Evolutionary conservation across 441 rosid species (phyloP), one percentile per base, ranked within the genome.

Genomic region (Pelargonium myrrhifolium): DNA sequence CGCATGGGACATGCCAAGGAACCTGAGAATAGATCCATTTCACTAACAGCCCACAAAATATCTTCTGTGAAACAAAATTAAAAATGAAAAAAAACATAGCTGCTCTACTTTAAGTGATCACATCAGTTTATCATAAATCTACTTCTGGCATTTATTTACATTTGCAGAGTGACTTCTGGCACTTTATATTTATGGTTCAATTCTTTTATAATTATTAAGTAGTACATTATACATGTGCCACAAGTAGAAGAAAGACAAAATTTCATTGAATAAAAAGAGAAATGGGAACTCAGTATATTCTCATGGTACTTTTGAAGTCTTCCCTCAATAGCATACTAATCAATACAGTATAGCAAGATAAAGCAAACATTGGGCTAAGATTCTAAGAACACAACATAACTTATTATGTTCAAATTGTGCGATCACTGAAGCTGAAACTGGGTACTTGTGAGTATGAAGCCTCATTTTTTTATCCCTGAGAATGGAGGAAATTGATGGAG

Each of bases 1-100:
- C 97, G 72, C 99, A 93, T 26, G 99, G 99, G 69, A 88, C 93
- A 78, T 86, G 76, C 99, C 99, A 93, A 66, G 97, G 97, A 80
- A 89, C 92, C 99, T 91, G 81, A 49, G 76, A 65, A 65, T 31
- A 15, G 18, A 49, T n/a, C 56, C 15, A 49, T 49, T 49, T 49
- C 17, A 49, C 15, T 15, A 14, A 49, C 20, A 14, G 20, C 56
- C 20, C 9, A 49, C 53, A 45, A 45, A n/a, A 5, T 14, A 49
- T 49, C 59, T 15, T 15, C 58, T 51, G 58, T 51, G 58, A 51
- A 51, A 4, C 22, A n/a, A 51, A n/a, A 51, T 6, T 7, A 51
- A 51, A 51, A 47, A 47, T 47, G 17, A 47, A 6, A 47, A 47
- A 14, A 14, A 17, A 6, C n/a, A 37, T 37, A 37, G 40, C 40